These are phyloP conservation scores for Talaromyces sp. DNA, from an alignment of 2,329 filamentous ascomycete species.

Conservation along the genomic window DNA sequence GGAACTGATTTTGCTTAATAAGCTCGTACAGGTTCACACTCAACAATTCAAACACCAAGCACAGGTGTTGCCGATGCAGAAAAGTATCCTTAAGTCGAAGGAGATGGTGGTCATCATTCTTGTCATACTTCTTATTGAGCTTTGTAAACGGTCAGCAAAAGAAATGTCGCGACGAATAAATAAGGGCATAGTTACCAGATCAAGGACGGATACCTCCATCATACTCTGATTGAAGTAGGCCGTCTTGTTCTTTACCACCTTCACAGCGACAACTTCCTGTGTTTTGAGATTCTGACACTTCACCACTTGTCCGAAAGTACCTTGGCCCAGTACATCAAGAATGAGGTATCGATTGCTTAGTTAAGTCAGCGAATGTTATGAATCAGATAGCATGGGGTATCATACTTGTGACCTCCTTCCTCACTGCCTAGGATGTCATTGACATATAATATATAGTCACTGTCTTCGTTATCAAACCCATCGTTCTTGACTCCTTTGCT, in stretches of 20 bases:
- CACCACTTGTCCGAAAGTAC: slow-evolving; percentile 96
- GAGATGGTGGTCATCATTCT: slow-evolving; percentile 97
- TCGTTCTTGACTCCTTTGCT: slow-evolving; percentile 99
- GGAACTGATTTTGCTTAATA: slow-evolving; percentile 99
- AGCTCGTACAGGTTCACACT: slow-evolving; percentile 98
- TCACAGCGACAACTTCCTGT: slow-evolving; percentile 96
- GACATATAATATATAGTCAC: slow-evolving; percentile 97
- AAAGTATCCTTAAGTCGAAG: slow-evolving; percentile 95
- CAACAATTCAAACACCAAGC: slow-evolving; percentile 89
- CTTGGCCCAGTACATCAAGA: slow-evolving; percentile 91
- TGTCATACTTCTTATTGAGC: slow-evolving; percentile 98
- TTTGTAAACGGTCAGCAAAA: slow-evolving; percentile 31
- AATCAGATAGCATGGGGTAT: background rate
- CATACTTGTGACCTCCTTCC: slow-evolving; percentile 91
- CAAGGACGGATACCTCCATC: slow-evolving; percentile 99
- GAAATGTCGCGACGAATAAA: background rate
- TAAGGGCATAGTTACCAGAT: slow-evolving; percentile 66
- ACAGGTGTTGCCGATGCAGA: slow-evolving; percentile 94
- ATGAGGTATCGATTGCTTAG: slow-evolving; percentile 87
- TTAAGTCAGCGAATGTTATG: slow-evolving; percentile 15
- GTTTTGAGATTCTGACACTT: slow-evolving; percentile 99
- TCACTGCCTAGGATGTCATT: slow-evolving; percentile 98
- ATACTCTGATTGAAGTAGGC: slow-evolving; percentile 99
- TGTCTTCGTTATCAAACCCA: slow-evolving; percentile 97
- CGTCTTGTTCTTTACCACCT: slow-evolving; percentile 98